Conservation (phyloP, 352 stramenopile species). For the Pythium folliculosum region DNA sequence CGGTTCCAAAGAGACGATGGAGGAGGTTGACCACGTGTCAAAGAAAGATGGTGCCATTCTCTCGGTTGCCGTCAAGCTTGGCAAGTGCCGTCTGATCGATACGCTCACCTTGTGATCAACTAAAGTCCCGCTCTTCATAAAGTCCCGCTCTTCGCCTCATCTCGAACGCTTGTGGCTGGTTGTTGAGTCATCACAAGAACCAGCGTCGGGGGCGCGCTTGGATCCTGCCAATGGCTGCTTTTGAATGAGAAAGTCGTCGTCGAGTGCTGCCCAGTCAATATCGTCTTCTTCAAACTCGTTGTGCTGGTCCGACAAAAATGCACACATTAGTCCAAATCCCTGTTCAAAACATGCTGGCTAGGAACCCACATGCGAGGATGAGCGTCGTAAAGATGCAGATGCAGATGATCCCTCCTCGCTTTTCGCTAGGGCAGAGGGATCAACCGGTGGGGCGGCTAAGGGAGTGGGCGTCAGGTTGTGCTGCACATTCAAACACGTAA, state of each 20-base stretch:
- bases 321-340: neutral
- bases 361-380: constrained; percentile 16
- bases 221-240: neutral
- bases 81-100: constrained; percentile 97
- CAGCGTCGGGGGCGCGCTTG: constrained; percentile 10
- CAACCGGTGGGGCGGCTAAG: neutral
- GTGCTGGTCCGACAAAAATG: neutral
- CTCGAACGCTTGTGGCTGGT: constrained; percentile 17
- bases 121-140: neutral
- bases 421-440: neutral
- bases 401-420: constrained; percentile 21
- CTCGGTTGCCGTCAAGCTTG: constrained; percentile 95
- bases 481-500: constrained; percentile 26
- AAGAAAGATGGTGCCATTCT: constrained; percentile 83
- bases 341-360: neutral
- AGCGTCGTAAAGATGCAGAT: constrained; percentile 58
- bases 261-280: constrained; percentile 64
- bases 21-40: constrained; percentile 84
- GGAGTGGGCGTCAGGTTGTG: constrained; percentile 64
- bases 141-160: constrained; percentile 9
- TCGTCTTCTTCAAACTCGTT: constrained; percentile 46
- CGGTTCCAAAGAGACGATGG: constrained; percentile 94
- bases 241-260: constrained; percentile 34
- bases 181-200: neutral
- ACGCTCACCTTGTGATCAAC: constrained; percentile 88